Conservation (phyloP, 1,139 yeast genomes). For the Hyphopichia pseudoburtonii region DNA sequence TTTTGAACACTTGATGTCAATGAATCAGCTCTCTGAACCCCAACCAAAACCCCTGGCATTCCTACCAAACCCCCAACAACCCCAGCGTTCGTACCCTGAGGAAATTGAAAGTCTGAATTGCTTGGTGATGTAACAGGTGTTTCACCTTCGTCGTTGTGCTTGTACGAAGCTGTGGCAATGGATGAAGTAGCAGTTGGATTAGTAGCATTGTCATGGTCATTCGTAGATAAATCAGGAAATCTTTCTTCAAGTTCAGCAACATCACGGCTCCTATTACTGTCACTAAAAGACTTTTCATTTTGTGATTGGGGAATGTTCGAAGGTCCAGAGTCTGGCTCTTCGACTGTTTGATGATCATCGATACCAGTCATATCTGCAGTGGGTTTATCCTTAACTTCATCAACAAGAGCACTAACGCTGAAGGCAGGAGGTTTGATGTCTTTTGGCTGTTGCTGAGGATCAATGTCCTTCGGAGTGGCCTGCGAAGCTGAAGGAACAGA, state of each 20-base stretch:
- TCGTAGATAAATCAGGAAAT: constrained; percentile 18
- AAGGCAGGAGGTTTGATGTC: background rate
- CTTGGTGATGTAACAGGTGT: constrained; percentile 61
- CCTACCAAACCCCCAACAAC: constrained; percentile 46
- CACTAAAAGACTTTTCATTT: too few relatives aligned
- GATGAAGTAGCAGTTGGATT: constrained; percentile 38
- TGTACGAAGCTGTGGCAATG: constrained; percentile 23
- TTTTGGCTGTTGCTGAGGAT: constrained; percentile 2
- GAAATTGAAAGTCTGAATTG: constrained; percentile 52
- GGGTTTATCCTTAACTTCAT: constrained; percentile 24
- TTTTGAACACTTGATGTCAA: constrained; percentile 89
- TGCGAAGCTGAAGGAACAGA: background rate
- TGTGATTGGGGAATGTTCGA: constrained; percentile 1
- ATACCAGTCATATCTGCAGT: constrained; percentile 30
- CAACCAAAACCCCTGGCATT: constrained; percentile 48
- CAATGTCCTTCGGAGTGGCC: constrained; percentile 1
- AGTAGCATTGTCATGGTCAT: constrained; percentile 19
- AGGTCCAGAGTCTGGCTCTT: constrained; percentile 7
- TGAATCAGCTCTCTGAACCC: constrained; percentile 66
- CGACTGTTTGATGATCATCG: constrained; percentile 21
- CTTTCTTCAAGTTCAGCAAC: constrained; percentile 12
- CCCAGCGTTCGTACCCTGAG: constrained; percentile 42
- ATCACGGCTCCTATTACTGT: constrained; percentile 3
- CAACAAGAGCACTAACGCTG: constrained; percentile 18
- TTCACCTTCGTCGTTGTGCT: constrained; percentile 36